Evolutionary conservation across 352 stramenopile species (phyloP), one percentile per base, ranked within the genome.

Genomic region (Globisporangium nunn): DNA sequence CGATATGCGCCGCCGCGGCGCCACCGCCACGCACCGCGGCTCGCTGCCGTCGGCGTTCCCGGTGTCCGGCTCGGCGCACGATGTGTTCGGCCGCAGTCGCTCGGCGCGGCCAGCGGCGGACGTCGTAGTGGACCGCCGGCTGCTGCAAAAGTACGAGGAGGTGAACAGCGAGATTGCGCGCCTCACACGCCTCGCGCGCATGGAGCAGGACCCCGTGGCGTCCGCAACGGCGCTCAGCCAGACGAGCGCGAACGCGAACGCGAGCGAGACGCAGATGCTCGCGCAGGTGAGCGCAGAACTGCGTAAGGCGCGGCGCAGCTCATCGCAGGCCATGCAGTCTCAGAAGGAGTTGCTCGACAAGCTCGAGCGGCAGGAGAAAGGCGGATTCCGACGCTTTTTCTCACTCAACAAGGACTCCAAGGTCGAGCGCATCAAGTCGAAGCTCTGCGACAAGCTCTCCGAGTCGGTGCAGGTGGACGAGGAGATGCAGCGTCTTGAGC

Each of bases 341-440:
- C 81, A 91, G 62, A 88, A 90, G 56, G 79, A 88, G 56, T 59
- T 91, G 49, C 72, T 91, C 50, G 78, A 91, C 62, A 91, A 91
- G 58, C 86, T 91, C 63, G 81, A 88, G 65, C 71, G 69, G 47
- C 79, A 89, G 47, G 81, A 91, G 52, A 76, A 77, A 28, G 68
- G 77, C 44, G 70, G 76, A 1, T 62, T 89, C 30, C 79, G 81
- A 1, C 73, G 77, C 29, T 77, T 89, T 17, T 89, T 91, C 57
- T 76, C 76, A 8, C 59, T 91, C 49, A 89, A 91, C 58, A 78
- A 77, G 12, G 70, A 79, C 6, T 70, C 79, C 44, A 86, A 83
- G 51, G 83, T 88, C 68, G 74, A 83, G 56, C 88, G 87, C 59
- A 66, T 91, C 50, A 76, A 78, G 41, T 61, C 74, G 45, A 89